Evolutionary conservation across 768 basidiomycete genomes (phyloP), one percentile per base, ranked within the genome.

Genomic region (Calocybe indica): DNA sequence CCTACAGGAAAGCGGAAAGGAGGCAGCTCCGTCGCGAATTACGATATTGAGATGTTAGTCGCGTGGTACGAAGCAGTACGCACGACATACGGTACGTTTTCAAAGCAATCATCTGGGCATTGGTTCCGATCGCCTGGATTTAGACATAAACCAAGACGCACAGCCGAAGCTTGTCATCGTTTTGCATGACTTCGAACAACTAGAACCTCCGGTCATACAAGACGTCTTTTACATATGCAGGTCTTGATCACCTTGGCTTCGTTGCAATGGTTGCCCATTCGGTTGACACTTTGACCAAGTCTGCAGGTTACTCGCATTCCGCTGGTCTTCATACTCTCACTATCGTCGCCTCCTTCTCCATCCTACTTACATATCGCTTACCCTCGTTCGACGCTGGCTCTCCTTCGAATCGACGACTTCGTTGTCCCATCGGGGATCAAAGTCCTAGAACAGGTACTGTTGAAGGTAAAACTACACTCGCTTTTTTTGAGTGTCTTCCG

Each of bases 161-260:
- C 49, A 52, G 8, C 74, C 58, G 7, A 64, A 71, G 34, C 71
- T 90, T 3, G 70, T 82, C 15, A 67, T 85, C 7, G 56, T 89
- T 9, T 56, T 90, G 14, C 85, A 88, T 47, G 82, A 86, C 47
- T 88, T 91, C 52, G 88, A 90, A 56, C 78, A 82, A 57, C 78
- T 86, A 42, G 85, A 87, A 47, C 64, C 77, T 0, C 46, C 52
- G 1, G 72, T 89, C 2, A 61, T 90, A 41, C 79, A 83, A 55
- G 86, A 90, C 55, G 56, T 88, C 12, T 78, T 88, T 37, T 74
- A 83, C 45, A 81, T 89, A 33, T 85, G 76, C 69, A 86, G 83
- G 87, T 82, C 51, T 30, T 59, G 41, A 9, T 30, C 9, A n/a
- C n/a, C 35, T 13, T 30, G 9, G 1, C 33, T 15, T 39, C 3